These are phyloP conservation scores for Septoria petroselini DNA, from an alignment of 2,329 filamentous ascomycete genomes.

Conservation along the genomic window DNA sequence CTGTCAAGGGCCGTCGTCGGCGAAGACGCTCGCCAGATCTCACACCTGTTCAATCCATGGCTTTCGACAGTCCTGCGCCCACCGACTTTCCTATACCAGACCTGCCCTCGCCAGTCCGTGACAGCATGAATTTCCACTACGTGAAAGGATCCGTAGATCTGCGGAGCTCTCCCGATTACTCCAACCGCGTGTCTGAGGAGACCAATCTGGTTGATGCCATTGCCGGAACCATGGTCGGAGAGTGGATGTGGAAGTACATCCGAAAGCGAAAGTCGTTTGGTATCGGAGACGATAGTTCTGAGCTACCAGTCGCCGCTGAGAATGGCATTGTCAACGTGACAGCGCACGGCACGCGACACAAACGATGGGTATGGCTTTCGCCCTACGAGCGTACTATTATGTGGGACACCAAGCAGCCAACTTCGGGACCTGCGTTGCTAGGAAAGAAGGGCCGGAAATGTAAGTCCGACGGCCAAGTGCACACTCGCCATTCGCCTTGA, in stretches of 20 bases:
- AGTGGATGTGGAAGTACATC: conserved; percentile 94
- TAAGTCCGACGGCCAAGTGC: conserved; percentile 53
- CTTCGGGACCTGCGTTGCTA: conserved; percentile 78
- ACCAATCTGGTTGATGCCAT: conserved; percentile 89
- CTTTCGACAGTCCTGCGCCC: conserved; percentile 34
- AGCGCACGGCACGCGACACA: conserved; percentile 70
- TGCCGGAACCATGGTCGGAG: conserved; percentile 96
- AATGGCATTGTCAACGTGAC: conserved; percentile 63
- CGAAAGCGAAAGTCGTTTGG: conserved; percentile 87
- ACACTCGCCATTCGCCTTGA: neutral
- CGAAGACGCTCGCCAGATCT: conserved; percentile 35
- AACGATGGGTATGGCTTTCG: conserved; percentile 97
- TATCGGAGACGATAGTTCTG: conserved; percentile 54
- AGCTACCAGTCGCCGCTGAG: conserved; percentile 53
- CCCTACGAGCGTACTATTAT: conserved; percentile 94
- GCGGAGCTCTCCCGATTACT: conserved; percentile 15
- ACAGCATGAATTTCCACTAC: conserved; percentile 20
- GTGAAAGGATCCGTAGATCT: conserved; percentile 30
- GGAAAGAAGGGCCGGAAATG: conserved; percentile 92
- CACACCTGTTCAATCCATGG: conserved; percentile 39
- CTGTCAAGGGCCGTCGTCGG: conserved; percentile 38
- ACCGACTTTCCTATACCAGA: conserved; percentile 38
- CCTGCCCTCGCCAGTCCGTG: conserved; percentile 32
- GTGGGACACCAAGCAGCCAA: conserved; percentile 97
- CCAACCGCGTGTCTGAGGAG: conserved; percentile 30